These are phyloP conservation scores for Penicillium cosmopolitanum DNA, from an alignment of 495 filamentous ascomycete species.

Conservation along the genomic window DNA sequence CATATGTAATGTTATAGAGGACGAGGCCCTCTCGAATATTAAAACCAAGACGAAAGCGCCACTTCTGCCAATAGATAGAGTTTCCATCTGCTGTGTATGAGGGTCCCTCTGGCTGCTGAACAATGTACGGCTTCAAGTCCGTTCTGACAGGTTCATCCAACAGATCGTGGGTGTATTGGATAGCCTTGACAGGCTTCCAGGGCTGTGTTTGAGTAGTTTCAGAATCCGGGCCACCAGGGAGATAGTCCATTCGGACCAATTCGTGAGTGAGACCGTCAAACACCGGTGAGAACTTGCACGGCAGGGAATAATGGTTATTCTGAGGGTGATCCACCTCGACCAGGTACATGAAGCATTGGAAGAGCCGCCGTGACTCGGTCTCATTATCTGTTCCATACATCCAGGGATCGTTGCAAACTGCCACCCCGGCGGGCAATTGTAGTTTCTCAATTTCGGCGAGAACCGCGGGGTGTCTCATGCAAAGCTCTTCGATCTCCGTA, in stretches of 20 bases:
- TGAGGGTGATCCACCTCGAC: conserved; percentile 44
- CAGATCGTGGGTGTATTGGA: conserved; percentile 48
- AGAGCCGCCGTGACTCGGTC: conserved; percentile 42
- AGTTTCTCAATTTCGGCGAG: conserved; percentile 47
- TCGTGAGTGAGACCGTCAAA: conserved; percentile 66
- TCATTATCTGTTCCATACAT: conserved; percentile 48
- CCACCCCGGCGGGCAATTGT: conserved; percentile 42
- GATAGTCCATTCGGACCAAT: conserved; percentile 59
- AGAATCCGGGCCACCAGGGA: conserved; percentile 44
- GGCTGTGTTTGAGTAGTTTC: conserved; percentile 37
- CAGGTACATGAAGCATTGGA: conserved; percentile 52
- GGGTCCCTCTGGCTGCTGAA: conserved; percentile 76
- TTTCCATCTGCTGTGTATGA: conserved; percentile 63
- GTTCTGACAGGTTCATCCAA: conserved; percentile 45
- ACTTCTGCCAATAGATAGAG: conserved; percentile 67
- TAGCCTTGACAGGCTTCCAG: conserved; percentile 59
- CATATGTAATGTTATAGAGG: conserved; percentile 68
- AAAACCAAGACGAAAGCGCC: conserved; percentile 67
- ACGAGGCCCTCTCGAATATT: conserved; percentile 67
- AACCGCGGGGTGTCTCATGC: conserved; percentile 45
- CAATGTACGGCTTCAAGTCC: conserved; percentile 75
- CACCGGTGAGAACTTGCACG: conserved; percentile 77
- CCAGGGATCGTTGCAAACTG: conserved; percentile 51
- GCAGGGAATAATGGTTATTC: conserved; percentile 78
- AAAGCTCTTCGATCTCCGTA: conserved; percentile 44